Evolutionary conservation across 1,284 basidiomycete species (phyloP).

Genomic region (Cystobasidium slooffiae): DNA sequence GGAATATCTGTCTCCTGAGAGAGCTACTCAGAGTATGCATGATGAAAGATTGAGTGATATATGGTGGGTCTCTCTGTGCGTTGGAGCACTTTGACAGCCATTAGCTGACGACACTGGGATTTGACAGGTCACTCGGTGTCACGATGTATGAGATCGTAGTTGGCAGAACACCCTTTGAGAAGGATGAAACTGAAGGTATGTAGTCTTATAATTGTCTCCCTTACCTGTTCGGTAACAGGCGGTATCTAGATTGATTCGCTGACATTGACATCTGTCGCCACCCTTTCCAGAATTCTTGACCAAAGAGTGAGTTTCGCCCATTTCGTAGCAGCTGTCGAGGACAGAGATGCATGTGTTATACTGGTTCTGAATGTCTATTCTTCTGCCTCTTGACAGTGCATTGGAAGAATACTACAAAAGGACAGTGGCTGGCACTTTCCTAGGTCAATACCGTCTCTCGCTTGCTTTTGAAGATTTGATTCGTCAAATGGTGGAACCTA

Average conservation of each 20-base stretch:
- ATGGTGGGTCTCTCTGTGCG: conserved; percentile 61
- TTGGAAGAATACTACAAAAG: conserved; percentile 80
- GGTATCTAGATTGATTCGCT: no score
- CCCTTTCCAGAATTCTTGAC: conserved; percentile 65
- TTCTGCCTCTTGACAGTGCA: conserved; percentile 57
- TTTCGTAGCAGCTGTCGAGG: neutral
- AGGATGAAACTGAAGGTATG: conserved; percentile 68
- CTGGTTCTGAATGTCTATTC: neutral
- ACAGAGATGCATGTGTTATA: neutral
- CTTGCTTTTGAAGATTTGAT: conserved; percentile 68
- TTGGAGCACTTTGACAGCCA: conserved; percentile 50
- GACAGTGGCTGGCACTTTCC: conserved; percentile 78
- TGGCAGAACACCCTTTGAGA: conserved; percentile 88
- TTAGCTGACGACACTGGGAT: neutral
- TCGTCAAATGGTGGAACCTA: conserved; percentile 74
- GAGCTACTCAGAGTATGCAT: conserved; percentile 79
- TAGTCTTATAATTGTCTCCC: neutral
- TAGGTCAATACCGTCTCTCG: conserved; percentile 75
- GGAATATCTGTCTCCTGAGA: conserved; percentile 79
- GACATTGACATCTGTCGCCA: neutral
- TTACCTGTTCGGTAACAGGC: neutral
- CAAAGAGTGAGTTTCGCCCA: conserved; percentile 59
- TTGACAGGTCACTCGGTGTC: conserved; percentile 55
- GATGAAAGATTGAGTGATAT: conserved; percentile 91
- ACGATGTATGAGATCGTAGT: conserved; percentile 90